Conservation (phyloP, 2,329 filamentous ascomycete genomes). For the Sporothrix sp. region DNA sequence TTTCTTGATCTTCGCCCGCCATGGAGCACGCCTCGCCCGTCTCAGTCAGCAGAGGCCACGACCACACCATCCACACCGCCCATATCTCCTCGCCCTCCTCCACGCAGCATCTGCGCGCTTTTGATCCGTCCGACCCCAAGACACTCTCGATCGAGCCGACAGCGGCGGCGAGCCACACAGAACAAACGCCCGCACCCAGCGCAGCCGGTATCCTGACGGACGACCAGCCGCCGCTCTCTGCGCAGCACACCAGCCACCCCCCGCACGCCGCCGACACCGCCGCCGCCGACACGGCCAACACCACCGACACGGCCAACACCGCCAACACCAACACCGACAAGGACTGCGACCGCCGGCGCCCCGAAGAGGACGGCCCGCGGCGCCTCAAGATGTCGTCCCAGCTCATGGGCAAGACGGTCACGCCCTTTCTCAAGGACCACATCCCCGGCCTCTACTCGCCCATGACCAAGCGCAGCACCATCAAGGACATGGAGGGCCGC, state of each 20-base stretch:
- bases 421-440: conserved; percentile 82
- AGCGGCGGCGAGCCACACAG: not conserved
- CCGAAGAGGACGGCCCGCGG: conserved; percentile 39
- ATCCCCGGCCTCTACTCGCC: conserved; percentile 85
- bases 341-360: conserved; percentile 42
- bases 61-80: too few relatives aligned
- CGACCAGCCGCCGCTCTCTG: too few relatives aligned
- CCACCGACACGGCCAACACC: not conserved
- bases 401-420: conserved; percentile 67
- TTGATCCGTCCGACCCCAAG: conserved; percentile 13
- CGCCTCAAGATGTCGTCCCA: conserved; percentile 51
- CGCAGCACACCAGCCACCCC: too few relatives aligned
- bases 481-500: conserved; percentile 29
- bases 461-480: conserved; percentile 48
- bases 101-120: conserved; percentile 10
- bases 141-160: conserved; percentile 10
- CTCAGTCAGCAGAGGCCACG: too few relatives aligned
- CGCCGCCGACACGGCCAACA: not conserved
- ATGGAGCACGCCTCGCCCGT: conserved; percentile 19
- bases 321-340: conserved; percentile 23
- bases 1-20: not conserved
- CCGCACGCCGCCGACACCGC: not conserved
- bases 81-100: conserved; percentile 4
- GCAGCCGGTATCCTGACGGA: too few relatives aligned
- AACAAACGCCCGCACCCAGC: not conserved